These are phyloP conservation scores for Neonectria ditissima DNA, from an alignment of 2,329 filamentous ascomycete species.

Conservation along the genomic window DNA sequence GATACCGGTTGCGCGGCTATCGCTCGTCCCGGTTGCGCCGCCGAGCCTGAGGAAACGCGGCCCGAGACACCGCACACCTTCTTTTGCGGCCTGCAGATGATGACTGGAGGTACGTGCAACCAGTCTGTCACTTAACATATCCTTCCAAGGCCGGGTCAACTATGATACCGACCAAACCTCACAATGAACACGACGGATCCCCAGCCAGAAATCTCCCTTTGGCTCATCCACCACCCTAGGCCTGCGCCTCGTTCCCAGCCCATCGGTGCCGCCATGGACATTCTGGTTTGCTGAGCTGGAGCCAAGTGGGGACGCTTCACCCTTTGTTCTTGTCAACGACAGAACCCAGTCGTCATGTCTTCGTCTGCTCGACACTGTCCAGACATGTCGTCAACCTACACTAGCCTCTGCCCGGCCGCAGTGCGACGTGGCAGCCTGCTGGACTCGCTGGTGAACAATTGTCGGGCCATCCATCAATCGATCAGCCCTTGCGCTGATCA, in stretches of 20 bases:
- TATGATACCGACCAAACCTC: not conserved
- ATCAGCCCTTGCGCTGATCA: not conserved
- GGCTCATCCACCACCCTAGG: not conserved
- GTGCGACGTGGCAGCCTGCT: constrained; percentile 20
- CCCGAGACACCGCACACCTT: constrained; percentile 38
- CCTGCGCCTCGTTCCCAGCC: constrained; percentile 7
- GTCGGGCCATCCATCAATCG: not conserved
- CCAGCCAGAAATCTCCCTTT: not conserved
- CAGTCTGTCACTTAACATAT: not conserved
- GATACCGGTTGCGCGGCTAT: constrained; percentile 33
- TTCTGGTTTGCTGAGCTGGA: not conserved
- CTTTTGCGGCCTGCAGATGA: constrained; percentile 13
- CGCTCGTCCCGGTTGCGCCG: constrained; percentile 37
- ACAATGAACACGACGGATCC: not conserved
- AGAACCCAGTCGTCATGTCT: not conserved
- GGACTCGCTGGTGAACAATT: not conserved
- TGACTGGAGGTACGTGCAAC: no score
- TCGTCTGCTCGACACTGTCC: constrained; percentile 1
- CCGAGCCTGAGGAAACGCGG: constrained; percentile 36
- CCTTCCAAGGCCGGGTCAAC: not conserved
- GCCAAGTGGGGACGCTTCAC: not conserved
- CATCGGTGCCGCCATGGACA: constrained; percentile 5
- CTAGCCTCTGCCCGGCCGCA: not conserved
- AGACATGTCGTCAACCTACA: constrained; percentile 1
- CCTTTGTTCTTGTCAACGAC: not conserved